Percentiles rank a stretch among this genome's conserved stretches.
Evolutionary conservation across 139 green algal species (phyloP).

Genomic region (Picochlorum sp.): DNA sequence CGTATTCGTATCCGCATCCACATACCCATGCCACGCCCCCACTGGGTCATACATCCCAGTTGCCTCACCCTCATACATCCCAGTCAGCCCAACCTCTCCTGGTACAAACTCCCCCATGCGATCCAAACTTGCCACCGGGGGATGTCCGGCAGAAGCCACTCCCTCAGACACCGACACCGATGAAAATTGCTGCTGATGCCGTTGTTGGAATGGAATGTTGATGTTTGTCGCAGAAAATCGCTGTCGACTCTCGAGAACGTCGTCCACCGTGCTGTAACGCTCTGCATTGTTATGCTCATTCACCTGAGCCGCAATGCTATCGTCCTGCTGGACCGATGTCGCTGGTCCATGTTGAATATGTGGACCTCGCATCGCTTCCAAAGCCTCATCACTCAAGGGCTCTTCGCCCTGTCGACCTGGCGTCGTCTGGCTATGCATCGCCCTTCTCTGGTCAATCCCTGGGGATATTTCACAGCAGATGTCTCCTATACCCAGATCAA

Average conservation of each 20-base stretch:
- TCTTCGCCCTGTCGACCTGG: no score
- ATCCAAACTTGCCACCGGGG: neutral
- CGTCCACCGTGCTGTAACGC: conserved; percentile 8
- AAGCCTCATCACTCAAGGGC: no score
- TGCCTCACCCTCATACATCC: conserved; percentile 21
- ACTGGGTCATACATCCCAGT: conserved; percentile 7
- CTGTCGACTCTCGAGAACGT: conserved; percentile 11
- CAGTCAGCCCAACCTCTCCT: neutral
- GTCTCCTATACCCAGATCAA: no score
- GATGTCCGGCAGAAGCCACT: conserved; percentile 15
- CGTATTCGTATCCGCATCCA: conserved; percentile 2
- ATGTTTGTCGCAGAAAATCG: neutral
- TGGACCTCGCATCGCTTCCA: neutral
- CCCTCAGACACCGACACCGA: conserved; percentile 12
- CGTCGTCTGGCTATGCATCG: no score
- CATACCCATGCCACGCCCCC: neutral
- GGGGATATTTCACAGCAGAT: no score
- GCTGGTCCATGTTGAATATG: neutral
- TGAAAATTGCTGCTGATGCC: neutral
- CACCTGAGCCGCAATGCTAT: conserved; percentile 12
- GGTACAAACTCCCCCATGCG: conserved; percentile 22
- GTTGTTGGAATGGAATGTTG: neutral
- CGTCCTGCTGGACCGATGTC: conserved; percentile 1
- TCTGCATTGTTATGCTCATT: conserved; percentile 9
- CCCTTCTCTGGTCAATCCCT: no score